A percentile compares a stretch with the other conserved stretches of the same genome.
Evolutionary conservation across 1,284 basidiomycete genomes (phyloP).

Genomic region (Termitomyces sp.): DNA sequence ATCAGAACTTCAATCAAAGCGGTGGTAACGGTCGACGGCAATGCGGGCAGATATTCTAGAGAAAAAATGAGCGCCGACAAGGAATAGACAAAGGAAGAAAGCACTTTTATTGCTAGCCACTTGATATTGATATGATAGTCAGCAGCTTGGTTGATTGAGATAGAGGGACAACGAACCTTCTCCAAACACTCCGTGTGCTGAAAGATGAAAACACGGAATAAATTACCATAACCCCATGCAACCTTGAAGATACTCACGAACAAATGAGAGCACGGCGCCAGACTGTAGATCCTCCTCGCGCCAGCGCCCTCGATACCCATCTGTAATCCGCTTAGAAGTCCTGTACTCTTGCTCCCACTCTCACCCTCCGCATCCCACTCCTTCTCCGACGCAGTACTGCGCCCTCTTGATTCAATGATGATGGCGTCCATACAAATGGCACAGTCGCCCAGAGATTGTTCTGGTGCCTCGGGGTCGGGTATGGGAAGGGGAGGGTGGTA

Average conservation of each 20-base stretch:
- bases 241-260: slow-evolving; percentile 53
- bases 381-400: slow-evolving; percentile 21
- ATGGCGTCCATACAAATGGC: slow-evolving; percentile 91
- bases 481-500: slow-evolving; percentile 78
- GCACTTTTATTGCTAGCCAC: slow-evolving; percentile 88
- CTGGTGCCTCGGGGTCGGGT: slow-evolving; percentile 68
- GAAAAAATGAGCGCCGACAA: background rate
- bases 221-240: background rate
- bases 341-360: slow-evolving; percentile 25
- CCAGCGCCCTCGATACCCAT: slow-evolving; percentile 37
- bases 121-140: slow-evolving; percentile 24
- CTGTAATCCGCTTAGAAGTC: slow-evolving; percentile 39
- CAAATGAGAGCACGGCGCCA: slow-evolving; percentile 86
- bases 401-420: slow-evolving; percentile 42
- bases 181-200: slow-evolving; percentile 85
- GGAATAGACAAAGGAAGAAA: slow-evolving; percentile 16
- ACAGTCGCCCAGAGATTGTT: slow-evolving; percentile 75
- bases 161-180: slow-evolving; percentile 35
- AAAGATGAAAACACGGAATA: background rate
- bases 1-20: slow-evolving; percentile 36
- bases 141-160: background rate
- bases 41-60: slow-evolving; percentile 83
- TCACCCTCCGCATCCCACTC: slow-evolving; percentile 22
- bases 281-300: slow-evolving; percentile 67
- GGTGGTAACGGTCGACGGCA: slow-evolving; percentile 79